Evolutionary conservation across 164 flowering plant genomes (phyloP), one percentile per base, ranked within the genome.

Genomic region (Hamamelis virginiana): DNA sequence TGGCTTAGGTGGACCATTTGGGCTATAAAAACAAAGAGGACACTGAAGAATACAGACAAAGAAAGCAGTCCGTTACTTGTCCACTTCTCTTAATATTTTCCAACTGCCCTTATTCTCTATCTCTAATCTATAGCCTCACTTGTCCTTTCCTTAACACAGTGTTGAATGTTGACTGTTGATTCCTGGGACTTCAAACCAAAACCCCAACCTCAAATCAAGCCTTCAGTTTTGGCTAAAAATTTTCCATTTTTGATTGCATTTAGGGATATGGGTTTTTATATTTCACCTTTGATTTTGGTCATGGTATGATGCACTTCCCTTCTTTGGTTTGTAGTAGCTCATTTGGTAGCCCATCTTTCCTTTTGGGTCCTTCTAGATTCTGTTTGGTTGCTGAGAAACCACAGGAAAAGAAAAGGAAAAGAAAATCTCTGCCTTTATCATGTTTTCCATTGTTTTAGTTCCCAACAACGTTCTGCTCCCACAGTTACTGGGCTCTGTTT

Each of bases 371-470:
- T 21, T 16, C 5, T 51, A 18, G 41, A 33, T 33, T 33, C 38
- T 16, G 27, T 57, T 57, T 57, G 60, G 27, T 3, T 57, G 28
- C 60, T 16, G 8, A 26, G 60, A 57, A 57, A 57, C 60, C 60
- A 16, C 60, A 57, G 27, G 8, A 50, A 18, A 50, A 50, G 9
- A 18, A 16, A 50, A 16, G 41, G 41, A 33, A 33, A 33, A 6
- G 41, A 33, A 6, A 33, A 33, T 33, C 41, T 6, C 4, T 2
- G 6, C 41, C 6, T 33, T 33, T 33, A 33, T 33, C n/a, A n/a
- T n/a, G 2, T 33, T 33, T 33, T 33, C 41, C 41, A 33, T 33
- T 33, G 41, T 33, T 33, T 33, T 33, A 33, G 41, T 33, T 2
- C 41, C 41, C 41, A 33, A 2, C 41, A 33, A 33, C 41, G 41